Conservation (phyloP, 352 stramenopile genomes). For the Globisporangium apiculatum region DNA sequence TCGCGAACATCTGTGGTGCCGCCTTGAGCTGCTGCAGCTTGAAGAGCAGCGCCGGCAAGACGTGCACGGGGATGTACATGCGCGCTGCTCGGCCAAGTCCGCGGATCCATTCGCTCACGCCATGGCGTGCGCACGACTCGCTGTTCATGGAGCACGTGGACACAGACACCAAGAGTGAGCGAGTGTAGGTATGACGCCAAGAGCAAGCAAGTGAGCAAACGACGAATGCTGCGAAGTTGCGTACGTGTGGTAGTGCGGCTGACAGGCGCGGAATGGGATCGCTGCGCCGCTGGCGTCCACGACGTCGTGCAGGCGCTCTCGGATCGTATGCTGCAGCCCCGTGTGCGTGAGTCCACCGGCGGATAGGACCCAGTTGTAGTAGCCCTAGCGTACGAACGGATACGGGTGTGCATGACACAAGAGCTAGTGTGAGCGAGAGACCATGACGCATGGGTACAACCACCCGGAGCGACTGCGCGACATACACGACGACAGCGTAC, state of each 20-base stretch:
- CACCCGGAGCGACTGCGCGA: too few species aligned
- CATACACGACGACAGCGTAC: conserved; percentile 15
- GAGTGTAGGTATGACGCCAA: too few species aligned
- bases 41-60: conserved; percentile 71
- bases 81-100: conserved; percentile 63
- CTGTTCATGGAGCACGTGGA: too few species aligned
- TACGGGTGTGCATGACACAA: neutral
- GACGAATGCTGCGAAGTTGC: too few species aligned
- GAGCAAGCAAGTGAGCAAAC: too few species aligned
- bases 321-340: conserved; percentile 64
- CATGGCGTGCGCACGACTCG: conserved; percentile 76
- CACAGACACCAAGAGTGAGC: too few species aligned
- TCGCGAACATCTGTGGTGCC: conserved; percentile 36
- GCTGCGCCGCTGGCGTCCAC: conserved; percentile 34
- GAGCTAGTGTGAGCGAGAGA: neutral
- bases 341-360: conserved; percentile 67
- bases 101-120: conserved; percentile 66
- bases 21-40: conserved; percentile 49
- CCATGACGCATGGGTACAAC: neutral
- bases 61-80: conserved; percentile 79
- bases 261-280: conserved; percentile 61
- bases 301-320: conserved; percentile 37
- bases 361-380: conserved; percentile 81
- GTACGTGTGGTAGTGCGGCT: conserved; percentile 77
- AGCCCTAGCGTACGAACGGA: conserved; percentile 27